Percentiles rank a stretch among this genome's conserved stretches.
These are phyloP conservation scores for Pichia sp. DNA, from an alignment of 1,139 yeast species.

Conservation along the genomic window DNA sequence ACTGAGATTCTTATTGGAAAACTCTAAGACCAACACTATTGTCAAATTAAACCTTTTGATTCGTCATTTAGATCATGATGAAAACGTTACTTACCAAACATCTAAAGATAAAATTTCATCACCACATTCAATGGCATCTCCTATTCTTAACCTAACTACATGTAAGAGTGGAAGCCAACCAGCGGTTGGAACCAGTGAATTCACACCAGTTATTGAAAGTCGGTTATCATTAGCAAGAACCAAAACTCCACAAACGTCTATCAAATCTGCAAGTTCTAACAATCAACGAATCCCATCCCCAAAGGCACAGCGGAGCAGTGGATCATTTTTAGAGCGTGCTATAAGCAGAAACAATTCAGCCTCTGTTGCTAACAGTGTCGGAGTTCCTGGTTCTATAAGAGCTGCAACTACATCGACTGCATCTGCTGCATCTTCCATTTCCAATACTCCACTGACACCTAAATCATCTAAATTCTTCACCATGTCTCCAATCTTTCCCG, in stretches of 20 bases:
- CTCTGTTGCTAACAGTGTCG: neutral
- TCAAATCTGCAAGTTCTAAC: neutral
- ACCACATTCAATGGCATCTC: neutral
- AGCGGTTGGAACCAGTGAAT: neutral
- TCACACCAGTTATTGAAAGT: neutral
- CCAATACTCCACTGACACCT: no score
- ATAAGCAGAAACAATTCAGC: neutral
- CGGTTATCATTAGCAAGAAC: neutral
- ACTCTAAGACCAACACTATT: conserved; percentile 82
- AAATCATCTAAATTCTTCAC: neutral
- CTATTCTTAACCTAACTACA: neutral
- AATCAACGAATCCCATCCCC: conserved; percentile 2
- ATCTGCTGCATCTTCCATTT: neutral
- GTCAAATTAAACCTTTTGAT: conserved; percentile 44
- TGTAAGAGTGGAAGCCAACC: neutral
- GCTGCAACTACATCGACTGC: neutral
- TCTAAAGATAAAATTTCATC: neutral
- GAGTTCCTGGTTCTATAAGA: no score
- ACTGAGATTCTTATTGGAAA: conserved; percentile 65
- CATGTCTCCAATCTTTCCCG: neutral
- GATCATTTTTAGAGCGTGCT: neutral
- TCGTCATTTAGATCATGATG: conserved; percentile 16
- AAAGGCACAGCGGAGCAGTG: neutral
- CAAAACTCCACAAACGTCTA: neutral
- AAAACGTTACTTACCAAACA: conserved; percentile 2